phyloP scores from a whole-genome alignment of 257 asterid genomes.

The Solanum bulbocastanum region DNA sequence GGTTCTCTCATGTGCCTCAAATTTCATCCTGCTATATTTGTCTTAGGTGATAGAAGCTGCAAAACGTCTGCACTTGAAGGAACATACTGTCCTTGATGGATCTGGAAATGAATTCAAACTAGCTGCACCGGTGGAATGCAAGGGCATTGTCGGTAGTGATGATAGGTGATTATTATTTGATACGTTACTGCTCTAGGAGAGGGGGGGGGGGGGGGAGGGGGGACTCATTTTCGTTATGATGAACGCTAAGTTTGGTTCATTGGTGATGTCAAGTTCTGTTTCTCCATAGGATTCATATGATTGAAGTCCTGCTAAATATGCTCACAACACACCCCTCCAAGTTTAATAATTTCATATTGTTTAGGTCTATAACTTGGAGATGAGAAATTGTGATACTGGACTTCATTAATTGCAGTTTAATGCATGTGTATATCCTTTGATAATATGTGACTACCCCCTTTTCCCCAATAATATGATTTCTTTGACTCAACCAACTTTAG shows the following conservation, averaged over 20 bases:
- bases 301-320: background rate
- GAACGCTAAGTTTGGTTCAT: background rate
- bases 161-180: conserved; percentile 49
- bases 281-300: background rate
- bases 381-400: background rate
- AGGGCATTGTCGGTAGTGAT: conserved; percentile 98
- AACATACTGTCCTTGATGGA: conserved; percentile 77
- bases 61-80: conserved; percentile 84
- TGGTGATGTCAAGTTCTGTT: background rate
- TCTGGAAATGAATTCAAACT: conserved; percentile 69
- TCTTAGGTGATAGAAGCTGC: conserved; percentile 86
- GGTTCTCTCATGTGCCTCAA: background rate
- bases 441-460: background rate
- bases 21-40: background rate
- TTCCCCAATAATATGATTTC: background rate
- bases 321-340: background rate
- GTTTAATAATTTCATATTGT: background rate
- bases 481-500: background rate
- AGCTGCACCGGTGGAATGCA: conserved; percentile 98
- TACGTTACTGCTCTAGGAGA: background rate
- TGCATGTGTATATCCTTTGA: background rate
- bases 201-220: no score
- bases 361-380: background rate
- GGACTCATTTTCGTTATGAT: background rate
- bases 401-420: background rate